Evolutionary conservation across 169 alveolate genomes (phyloP), one percentile per base, ranked within the genome.

Genomic region (Cryptosporidium canis): DNA sequence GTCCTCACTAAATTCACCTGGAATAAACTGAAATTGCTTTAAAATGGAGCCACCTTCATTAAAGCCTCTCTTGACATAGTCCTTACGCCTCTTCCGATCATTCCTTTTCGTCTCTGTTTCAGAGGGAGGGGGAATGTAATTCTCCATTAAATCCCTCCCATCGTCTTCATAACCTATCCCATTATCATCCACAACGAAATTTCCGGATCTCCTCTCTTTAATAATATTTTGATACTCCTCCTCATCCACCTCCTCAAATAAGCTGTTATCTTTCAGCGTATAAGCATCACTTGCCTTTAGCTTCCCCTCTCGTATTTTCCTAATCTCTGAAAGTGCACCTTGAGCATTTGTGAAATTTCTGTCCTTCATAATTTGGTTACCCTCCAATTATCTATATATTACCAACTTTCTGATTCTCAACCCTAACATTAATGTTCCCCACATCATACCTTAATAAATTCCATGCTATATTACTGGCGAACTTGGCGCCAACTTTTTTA

Each of bases 161-260:
- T 77, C 87, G 31, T 77, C 87, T 43, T 77, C 77, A 21, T 77
- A 77, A 12, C 87, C 87, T 21, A 77, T 77, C 9, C 87, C 71
- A 43, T 77, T 66, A n/a, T 77, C 87, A 39, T 77, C 87, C 21
- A 77, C 87, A 24, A 77, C 87, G 61, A 77, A 77, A 58, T 77
- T 41, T 5, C n/a, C 53, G 9, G 12, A 21, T 21, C 72, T 55
- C 27, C 87, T 77, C 11, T 77, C 87, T 61, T 18, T 61, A 2
- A 55, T 58, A 31, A 77, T 77, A 27, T 55, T 77, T 12, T 77
- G 77, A 48, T 77, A 77, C 63, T 58, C 77, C 21, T 58, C 72
- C 66, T 77, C 87, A 24, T 77, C 87, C 11, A 77, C 87, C 27
- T 77, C 87, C 58, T 77, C 77, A 24, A 55, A 77, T 9, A 77